phyloP scores from a whole-genome alignment of 2,329 filamentous ascomycete genomes.

The Aspergillus sp. region DNA sequence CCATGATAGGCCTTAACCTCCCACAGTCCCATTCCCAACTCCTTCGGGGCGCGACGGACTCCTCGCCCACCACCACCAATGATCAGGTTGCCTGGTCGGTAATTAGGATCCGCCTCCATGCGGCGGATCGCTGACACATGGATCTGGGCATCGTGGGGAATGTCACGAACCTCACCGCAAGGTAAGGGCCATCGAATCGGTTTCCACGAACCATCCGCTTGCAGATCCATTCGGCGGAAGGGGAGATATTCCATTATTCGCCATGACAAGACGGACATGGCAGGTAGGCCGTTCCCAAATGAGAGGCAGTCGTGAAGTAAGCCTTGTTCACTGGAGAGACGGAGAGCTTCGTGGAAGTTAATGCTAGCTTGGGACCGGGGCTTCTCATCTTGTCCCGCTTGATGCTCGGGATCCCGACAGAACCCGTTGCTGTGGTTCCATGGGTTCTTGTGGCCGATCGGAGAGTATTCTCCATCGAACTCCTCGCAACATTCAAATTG shows the following conservation, averaged over 20 bases:
- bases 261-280: constrained; percentile 63
- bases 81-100: constrained; percentile 77
- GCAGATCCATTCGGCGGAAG: constrained; percentile 76
- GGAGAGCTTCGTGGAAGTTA: constrained; percentile 58
- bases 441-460: constrained; percentile 26
- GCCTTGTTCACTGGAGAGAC: constrained; percentile 52
- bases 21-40: constrained; percentile 71
- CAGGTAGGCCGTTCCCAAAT: constrained; percentile 59
- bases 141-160: constrained; percentile 66
- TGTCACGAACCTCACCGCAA: constrained; percentile 72
- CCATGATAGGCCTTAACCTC: constrained; percentile 61
- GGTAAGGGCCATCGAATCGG: constrained; percentile 78
- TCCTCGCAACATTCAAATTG: constrained; percentile 62
- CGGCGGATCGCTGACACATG: constrained; percentile 73
- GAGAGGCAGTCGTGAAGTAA: constrained; percentile 69
- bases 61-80: constrained; percentile 75
- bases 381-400: constrained; percentile 16
- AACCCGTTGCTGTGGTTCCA: constrained; percentile 13
- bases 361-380: constrained; percentile 26
- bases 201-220: constrained; percentile 70
- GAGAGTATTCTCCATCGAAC: constrained; percentile 33
- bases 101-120: constrained; percentile 61
- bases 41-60: constrained; percentile 56
- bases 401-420: constrained; percentile 13
- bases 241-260: constrained; percentile 79